Evolutionary conservation across 2,329 filamentous ascomycete species (phyloP).

Genomic region (Pseudocercospora cruenta): DNA sequence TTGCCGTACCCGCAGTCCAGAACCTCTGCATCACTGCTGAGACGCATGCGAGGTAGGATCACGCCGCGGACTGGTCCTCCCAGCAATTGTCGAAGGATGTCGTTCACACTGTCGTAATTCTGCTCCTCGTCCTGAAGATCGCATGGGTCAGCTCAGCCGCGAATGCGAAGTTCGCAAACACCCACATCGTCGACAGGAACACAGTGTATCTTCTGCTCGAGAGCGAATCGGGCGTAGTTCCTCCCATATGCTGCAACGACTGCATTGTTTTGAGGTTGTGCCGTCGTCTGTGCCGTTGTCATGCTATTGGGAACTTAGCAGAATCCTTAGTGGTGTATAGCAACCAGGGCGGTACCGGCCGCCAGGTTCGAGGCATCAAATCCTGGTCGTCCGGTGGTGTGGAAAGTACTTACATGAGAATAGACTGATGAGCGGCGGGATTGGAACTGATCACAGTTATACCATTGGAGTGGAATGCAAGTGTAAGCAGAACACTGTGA

Average conservation of each 20-base stretch:
- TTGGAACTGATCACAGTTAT: neutral
- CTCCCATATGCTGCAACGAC: slow-evolving; percentile 26
- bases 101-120: slow-evolving; percentile 35
- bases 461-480: neutral
- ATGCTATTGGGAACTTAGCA: slow-evolving; percentile 10
- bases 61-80: slow-evolving; percentile 18
- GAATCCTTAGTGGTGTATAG: neutral
- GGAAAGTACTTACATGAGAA: slow-evolving; percentile 3
- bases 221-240: slow-evolving; percentile 32
- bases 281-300: slow-evolving; percentile 15
- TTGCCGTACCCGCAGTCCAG: slow-evolving; percentile 41
- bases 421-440: neutral
- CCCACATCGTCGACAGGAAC: slow-evolving; percentile 42
- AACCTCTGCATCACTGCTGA: slow-evolving; percentile 31
- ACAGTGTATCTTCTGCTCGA: slow-evolving; percentile 35
- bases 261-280: slow-evolving; percentile 30
- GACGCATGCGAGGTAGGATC: slow-evolving; percentile 22
- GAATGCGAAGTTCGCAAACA: neutral
- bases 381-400: slow-evolving; percentile 5
- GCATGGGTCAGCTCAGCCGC: slow-evolving; percentile 15
- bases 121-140: slow-evolving; percentile 34
- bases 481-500: neutral
- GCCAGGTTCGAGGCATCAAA: slow-evolving; percentile 6
- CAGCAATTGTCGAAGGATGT: slow-evolving; percentile 33
- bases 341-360: neutral